phyloP scores from a whole-genome alignment of 2,329 filamentous ascomycete species.

The Stachybotrys chlorohalonatus region DNA sequence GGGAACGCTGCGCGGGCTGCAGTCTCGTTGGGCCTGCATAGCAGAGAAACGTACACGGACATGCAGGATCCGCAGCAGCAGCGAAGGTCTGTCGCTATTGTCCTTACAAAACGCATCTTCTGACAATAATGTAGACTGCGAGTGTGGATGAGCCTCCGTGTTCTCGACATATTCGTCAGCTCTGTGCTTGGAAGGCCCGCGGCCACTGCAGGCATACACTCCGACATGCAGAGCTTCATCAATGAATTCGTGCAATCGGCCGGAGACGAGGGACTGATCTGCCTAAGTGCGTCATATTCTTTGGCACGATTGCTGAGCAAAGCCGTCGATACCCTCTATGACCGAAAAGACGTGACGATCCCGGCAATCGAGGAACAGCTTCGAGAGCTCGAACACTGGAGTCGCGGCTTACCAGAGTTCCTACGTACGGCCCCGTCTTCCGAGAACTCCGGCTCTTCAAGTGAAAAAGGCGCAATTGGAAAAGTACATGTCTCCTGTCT shows the following conservation, averaged over 20 bases:
- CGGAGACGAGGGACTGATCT: slow-evolving; percentile 13
- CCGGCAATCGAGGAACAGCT: slow-evolving; percentile 29
- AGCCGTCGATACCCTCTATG: slow-evolving; percentile 32
- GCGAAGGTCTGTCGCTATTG: slow-evolving; percentile 9
- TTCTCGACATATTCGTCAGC: slow-evolving; percentile 28
- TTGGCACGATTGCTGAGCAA: slow-evolving; percentile 34
- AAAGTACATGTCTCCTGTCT: slow-evolving; percentile 46
- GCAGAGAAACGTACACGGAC: slow-evolving; percentile 18
- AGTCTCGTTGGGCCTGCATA: slow-evolving; percentile 46
- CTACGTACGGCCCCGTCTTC: not conserved
- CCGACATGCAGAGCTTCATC: slow-evolving; percentile 2
- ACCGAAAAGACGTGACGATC: slow-evolving; percentile 21
- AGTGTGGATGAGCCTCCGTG: slow-evolving; percentile 28
- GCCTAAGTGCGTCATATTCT: slow-evolving; percentile 29
- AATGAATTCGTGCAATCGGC: slow-evolving; percentile 4
- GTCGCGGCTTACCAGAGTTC: slow-evolving; percentile 29
- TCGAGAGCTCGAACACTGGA: slow-evolving; percentile 34
- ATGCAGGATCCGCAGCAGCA: slow-evolving; percentile 8
- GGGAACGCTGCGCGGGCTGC: slow-evolving; percentile 50
- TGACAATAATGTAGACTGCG: slow-evolving; percentile 14
- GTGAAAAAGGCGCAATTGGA: slow-evolving; percentile 29
- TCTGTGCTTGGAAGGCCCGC: slow-evolving; percentile 28
- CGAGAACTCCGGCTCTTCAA: slow-evolving; percentile 10
- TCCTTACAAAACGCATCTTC: not conserved
- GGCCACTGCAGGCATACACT: slow-evolving; percentile 12